phyloP scores from a whole-genome alignment of 2,329 filamentous ascomycete genomes.

The Epichloe festucae region DNA sequence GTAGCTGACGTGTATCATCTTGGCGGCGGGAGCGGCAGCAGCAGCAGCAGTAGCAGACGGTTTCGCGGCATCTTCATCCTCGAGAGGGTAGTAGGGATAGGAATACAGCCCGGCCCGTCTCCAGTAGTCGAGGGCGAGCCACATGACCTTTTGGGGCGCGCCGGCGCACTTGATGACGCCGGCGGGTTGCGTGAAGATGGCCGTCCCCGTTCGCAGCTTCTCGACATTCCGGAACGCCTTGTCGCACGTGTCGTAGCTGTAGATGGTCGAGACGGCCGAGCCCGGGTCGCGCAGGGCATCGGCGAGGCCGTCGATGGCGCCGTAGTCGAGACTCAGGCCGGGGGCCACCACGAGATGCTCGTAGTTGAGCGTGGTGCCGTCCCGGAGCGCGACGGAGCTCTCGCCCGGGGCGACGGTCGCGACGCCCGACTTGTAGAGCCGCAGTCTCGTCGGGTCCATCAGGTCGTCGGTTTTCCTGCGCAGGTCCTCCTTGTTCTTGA shows the following conservation, averaged over 20 bases:
- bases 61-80: conserved; percentile 12
- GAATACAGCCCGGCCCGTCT: conserved; percentile 37
- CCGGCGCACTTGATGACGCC: conserved; percentile 21
- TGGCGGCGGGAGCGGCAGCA: conserved; percentile 15
- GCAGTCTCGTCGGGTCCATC: no score
- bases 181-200: conserved; percentile 49
- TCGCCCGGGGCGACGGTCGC: conserved; percentile 38
- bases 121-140: conserved; percentile 48
- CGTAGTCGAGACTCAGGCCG: conserved; percentile 38
- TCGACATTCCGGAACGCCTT: conserved; percentile 38
- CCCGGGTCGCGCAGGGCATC: conserved; percentile 8
- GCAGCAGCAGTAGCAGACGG: conserved; percentile 30
- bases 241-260: conserved; percentile 40
- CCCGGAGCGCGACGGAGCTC: conserved; percentile 40
- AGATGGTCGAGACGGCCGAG: conserved; percentile 41
- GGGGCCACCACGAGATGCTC: conserved; percentile 53
- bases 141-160: conserved; percentile 47
- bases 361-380: conserved; percentile 44
- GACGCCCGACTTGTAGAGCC: conserved; percentile 40
- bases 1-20: conserved; percentile 30
- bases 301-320: conserved; percentile 40
- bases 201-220: conserved; percentile 33
- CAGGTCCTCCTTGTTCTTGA: no score
- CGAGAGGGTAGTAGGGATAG: neutral
- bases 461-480: no score